Percentiles rank a stretch among this genome's conserved stretches.
phyloP scores from a whole-genome alignment of 2,329 filamentous ascomycete genomes.

The Trichoderma brevicompactum region DNA sequence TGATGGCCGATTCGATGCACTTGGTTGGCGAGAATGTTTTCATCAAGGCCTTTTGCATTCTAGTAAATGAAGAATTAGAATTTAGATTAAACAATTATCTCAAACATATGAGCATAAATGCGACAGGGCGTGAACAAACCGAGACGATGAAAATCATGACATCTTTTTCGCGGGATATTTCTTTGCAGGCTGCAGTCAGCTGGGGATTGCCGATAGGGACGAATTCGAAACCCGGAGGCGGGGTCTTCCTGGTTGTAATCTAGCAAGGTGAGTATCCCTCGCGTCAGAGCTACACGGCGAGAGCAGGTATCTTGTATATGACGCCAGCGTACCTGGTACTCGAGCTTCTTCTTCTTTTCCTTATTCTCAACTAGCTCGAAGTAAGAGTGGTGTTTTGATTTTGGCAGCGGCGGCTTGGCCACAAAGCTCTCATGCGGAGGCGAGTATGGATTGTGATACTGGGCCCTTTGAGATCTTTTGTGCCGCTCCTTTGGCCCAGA shows the following conservation, averaged over 20 bases:
- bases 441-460: constrained; percentile 42
- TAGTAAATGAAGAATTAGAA: constrained; percentile 29
- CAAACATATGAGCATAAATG: neutral
- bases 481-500: constrained; percentile 45
- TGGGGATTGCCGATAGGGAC: constrained; percentile 66
- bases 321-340: constrained; percentile 57
- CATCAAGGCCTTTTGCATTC: constrained; percentile 40
- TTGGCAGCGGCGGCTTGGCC: constrained; percentile 47
- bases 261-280: constrained; percentile 43
- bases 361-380: constrained; percentile 68
- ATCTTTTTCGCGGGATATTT: constrained; percentile 63
- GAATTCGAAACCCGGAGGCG: constrained; percentile 66
- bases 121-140: constrained; percentile 47
- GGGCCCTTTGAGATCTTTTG: constrained; percentile 41
- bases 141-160: constrained; percentile 71
- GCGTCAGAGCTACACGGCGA: neutral
- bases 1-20: constrained; percentile 65
- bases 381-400: constrained; percentile 63
- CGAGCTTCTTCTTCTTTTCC: constrained; percentile 67
- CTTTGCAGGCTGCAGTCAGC: constrained; percentile 65
- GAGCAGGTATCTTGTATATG: constrained; percentile 16
- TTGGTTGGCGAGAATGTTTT: constrained; percentile 54
- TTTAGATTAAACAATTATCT: neutral
- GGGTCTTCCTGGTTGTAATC: constrained; percentile 56
- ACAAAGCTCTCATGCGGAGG: constrained; percentile 42